Evolutionary conservation across 441 rosid genomes (phyloP).

Genomic region (Capsella rubella): DNA sequence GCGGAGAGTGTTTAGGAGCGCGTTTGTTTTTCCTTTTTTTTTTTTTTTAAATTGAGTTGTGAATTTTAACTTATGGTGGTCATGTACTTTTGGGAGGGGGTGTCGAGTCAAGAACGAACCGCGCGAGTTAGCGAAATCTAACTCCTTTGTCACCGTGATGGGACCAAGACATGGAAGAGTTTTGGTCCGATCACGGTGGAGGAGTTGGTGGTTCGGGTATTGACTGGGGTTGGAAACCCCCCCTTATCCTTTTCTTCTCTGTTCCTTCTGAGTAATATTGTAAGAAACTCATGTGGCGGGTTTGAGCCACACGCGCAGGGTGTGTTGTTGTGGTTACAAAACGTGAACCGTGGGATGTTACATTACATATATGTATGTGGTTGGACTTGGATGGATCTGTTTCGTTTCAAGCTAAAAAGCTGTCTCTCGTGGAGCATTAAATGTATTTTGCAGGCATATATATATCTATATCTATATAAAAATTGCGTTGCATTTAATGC

Average conservation of each 20-base stretch:
- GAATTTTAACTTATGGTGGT: slow-evolving; percentile 8
- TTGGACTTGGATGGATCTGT: slow-evolving; percentile 41
- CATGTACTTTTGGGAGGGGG: slow-evolving; percentile 44
- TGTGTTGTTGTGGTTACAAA: slow-evolving; percentile 33
- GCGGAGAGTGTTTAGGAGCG: neutral
- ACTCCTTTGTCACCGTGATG: slow-evolving; percentile 55
- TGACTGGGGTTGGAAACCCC: slow-evolving; percentile 77
- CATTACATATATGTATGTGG: slow-evolving; percentile 9
- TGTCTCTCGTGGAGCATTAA: slow-evolving; percentile 46
- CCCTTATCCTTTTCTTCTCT: slow-evolving; percentile 4
- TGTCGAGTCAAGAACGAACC: slow-evolving; percentile 99
- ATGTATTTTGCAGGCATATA: slow-evolving; percentile 41
- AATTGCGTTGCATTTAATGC: slow-evolving; percentile 35
- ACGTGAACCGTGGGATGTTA: slow-evolving; percentile 11
- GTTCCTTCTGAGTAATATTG: neutral
- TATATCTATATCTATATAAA: too few species aligned
- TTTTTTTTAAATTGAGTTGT: neutral
- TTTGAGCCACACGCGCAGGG: slow-evolving; percentile 27
- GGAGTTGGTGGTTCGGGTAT: slow-evolving; percentile 98
- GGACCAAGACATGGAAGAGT: slow-evolving; percentile 15
- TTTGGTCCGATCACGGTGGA: slow-evolving; percentile 47
- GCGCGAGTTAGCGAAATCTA: slow-evolving; percentile 52
- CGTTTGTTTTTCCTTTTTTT: slow-evolving; percentile 8
- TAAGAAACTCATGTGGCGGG: slow-evolving; percentile 21
- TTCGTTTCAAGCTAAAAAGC: slow-evolving; percentile 24